Base-by-base conservation (phyloP, 2,329 filamentous ascomycete species). In the Ceratocystiopsis sp. region DNA sequence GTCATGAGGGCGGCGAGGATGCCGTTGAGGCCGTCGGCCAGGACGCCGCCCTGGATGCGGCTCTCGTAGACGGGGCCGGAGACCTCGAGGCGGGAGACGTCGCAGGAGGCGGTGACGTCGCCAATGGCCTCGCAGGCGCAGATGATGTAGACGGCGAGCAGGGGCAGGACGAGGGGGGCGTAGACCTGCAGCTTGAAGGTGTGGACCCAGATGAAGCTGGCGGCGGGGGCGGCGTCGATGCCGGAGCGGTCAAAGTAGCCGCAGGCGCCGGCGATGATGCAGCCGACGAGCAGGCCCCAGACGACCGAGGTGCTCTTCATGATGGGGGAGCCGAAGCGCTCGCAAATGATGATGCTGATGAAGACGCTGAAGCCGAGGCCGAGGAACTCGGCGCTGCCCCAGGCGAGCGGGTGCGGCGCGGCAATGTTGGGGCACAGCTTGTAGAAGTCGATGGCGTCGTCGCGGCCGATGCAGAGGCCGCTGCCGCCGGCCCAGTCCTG, bases 261-360 rank as follows among this genome's bases (percentile, higher is more conserved):
- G 42, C 71, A 78, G 1, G 82, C 83, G 0, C 70, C 83, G 12
- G 80, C 82, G 47, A 91, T 81, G 53, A 86, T 80, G 59, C 83
- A 87, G 38, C 84, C 84, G 1, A 79, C 66, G 0, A 85, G 68
- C 6, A 87, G 67, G 14, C 84, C 83, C 44, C 85, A 67, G 37
- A 87, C 74, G 32, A 89, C 82, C 29, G 78, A 77, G 9, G 75
- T 80, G 3, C 77, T 83, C 56, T 87, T 87, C 80, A 91, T 87
- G 50, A 91, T 80, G 0, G 84, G 84, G 0, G 81, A 72, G 1
- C 84, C 84, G 52, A 87, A 86, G 12, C 82, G 73, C 59, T 91
- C 84, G 56, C 80, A 84, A 13, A 89, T 56, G 47, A 91, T 78
- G 54, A 91, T 89, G 25, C 79, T 81, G 38, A 80, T 51, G 55